Evolutionary conservation across 2,329 filamentous ascomycete species (phyloP).

Genomic region (Venturia pyrina): DNA sequence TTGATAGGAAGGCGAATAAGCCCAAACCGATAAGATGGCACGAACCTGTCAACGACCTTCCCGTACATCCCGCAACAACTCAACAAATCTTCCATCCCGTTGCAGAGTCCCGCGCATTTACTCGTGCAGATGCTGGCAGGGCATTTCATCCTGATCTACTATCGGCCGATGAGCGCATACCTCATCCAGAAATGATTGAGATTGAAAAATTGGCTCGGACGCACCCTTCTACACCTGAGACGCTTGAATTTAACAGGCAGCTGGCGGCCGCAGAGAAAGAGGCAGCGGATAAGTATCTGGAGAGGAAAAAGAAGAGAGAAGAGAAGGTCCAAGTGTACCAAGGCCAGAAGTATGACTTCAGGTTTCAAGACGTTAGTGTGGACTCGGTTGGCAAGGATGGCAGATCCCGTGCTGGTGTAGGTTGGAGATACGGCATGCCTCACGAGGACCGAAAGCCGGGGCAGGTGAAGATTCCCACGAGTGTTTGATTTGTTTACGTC

Average conservation of each 20-base stretch:
- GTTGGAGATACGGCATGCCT: slow-evolving; percentile 52
- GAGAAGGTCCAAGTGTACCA: slow-evolving; percentile 36
- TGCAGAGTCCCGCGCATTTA: slow-evolving; percentile 54
- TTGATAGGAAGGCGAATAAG: not conserved
- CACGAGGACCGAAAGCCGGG: slow-evolving; percentile 54
- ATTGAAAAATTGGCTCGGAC: slow-evolving; percentile 29
- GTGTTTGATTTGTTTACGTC: slow-evolving; percentile 29
- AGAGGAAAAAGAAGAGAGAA: slow-evolving; percentile 31
- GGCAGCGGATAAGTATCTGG: slow-evolving; percentile 30
- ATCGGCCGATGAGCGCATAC: slow-evolving; percentile 53
- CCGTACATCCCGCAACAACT: slow-evolving; percentile 44
- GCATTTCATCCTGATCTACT: slow-evolving; percentile 50
- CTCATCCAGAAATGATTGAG: slow-evolving; percentile 49
- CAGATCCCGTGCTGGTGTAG: slow-evolving; percentile 42
- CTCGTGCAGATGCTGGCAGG: slow-evolving; percentile 53
- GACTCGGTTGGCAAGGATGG: slow-evolving; percentile 47
- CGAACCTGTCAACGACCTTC: slow-evolving; percentile 56
- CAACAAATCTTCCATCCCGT: slow-evolving; percentile 52
- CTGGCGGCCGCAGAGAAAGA: not conserved
- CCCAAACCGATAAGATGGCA: slow-evolving; percentile 35
- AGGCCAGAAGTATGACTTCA: slow-evolving; percentile 48
- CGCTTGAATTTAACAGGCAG: slow-evolving; percentile 20
- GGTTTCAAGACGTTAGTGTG: slow-evolving; percentile 47
- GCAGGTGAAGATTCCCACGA: slow-evolving; percentile 52
- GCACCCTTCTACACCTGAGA: slow-evolving; percentile 11